Evolutionary conservation across 73 alveolate genomes (phyloP).

Genomic region (Symbiodinium pilosum): DNA sequence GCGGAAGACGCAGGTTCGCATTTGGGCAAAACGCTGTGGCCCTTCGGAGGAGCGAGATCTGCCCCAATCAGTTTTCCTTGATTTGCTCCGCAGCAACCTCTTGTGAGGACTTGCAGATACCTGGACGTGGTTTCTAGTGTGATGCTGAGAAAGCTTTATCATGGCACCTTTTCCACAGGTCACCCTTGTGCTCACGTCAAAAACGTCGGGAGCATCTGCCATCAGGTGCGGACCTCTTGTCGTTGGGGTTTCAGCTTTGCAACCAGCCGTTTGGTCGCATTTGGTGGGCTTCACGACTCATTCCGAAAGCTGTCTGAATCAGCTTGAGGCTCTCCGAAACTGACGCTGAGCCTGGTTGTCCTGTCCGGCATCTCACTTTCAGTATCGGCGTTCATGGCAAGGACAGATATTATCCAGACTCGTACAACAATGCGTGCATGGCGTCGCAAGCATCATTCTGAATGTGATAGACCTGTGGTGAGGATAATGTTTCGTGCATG

Average conservation of each 20-base stretch:
- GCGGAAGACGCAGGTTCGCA: not conserved
- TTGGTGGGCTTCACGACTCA: not conserved
- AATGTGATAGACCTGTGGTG: too few relatives aligned
- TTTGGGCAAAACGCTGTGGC: not conserved
- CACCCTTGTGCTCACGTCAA: not conserved
- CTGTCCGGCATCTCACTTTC: slow-evolving; percentile 32
- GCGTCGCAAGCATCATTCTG: too few relatives aligned
- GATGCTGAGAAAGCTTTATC: not conserved
- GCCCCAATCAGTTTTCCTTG: too few relatives aligned
- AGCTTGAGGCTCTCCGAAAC: slow-evolving; percentile 11
- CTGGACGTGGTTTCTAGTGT: not conserved
- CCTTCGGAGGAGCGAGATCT: too few relatives aligned
- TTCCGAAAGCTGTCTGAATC: not conserved
- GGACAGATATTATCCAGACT: not conserved
- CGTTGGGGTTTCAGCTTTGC: not conserved
- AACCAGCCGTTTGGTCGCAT: not conserved
- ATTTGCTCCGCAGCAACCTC: too few relatives aligned
- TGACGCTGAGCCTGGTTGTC: slow-evolving; percentile 28
- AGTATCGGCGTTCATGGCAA: not conserved
- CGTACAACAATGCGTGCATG: too few relatives aligned
- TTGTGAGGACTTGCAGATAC: not conserved
- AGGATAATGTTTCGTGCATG: slow-evolving; percentile 84
- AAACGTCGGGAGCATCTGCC: not conserved
- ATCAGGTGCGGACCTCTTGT: slow-evolving; percentile 2
- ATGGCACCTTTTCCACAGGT: not conserved